phyloP scores from a whole-genome alignment of 164 flowering plant genomes.

The Paratinospora sagittata region DNA sequence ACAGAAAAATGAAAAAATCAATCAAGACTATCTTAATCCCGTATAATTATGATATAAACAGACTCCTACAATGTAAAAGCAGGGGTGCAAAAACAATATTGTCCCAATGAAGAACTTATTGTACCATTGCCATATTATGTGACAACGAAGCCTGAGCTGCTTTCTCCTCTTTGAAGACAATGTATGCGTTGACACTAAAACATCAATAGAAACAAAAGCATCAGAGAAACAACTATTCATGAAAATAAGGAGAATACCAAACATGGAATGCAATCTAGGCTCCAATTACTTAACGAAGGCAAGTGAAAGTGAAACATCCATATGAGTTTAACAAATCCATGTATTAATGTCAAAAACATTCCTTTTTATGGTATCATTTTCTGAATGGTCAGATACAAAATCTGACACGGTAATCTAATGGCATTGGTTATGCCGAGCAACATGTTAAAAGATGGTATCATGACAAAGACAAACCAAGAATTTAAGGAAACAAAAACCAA shows the following conservation, averaged over 20 bases:
- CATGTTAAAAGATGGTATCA: no score
- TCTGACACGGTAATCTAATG: no score
- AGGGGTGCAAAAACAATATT: neutral
- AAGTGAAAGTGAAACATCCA: no score
- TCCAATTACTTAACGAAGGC: neutral
- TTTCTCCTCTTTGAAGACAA: slow-evolving; percentile 79
- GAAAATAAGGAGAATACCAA: neutral
- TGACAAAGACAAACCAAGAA: neutral
- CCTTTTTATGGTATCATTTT: no score
- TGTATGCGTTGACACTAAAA: slow-evolving; percentile 83
- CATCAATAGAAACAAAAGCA: neutral
- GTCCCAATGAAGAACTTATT: slow-evolving; percentile 8
- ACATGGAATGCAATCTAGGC: neutral
- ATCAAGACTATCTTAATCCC: no score
- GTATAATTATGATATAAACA: neutral
- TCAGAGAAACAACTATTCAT: neutral
- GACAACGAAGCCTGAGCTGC: slow-evolving; percentile 73
- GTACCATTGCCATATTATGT: slow-evolving; percentile 86
- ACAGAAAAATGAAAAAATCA: slow-evolving; percentile 11
- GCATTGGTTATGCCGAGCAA: neutral
- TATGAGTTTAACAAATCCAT: neutral
- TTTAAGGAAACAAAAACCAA: neutral
- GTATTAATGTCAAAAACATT: no score
- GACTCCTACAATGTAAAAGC: neutral
- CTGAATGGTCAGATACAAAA: no score